phyloP scores from a whole-genome alignment of 805 yeast genomes.

The Metschnikowia shivogae region DNA sequence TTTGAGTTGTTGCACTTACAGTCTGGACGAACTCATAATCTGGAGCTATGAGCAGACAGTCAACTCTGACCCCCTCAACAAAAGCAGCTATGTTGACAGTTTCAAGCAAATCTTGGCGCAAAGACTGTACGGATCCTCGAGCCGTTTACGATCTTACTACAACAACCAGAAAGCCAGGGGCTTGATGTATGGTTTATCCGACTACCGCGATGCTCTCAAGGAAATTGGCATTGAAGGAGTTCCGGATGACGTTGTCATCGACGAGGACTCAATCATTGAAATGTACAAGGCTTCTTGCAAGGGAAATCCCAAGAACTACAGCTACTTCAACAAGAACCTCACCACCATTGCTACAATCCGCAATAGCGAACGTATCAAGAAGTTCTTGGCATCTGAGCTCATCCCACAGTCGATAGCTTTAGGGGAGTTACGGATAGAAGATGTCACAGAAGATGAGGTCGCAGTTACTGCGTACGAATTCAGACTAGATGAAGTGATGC shows the following conservation, averaged over 20 bases:
- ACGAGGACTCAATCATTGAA: conserved; percentile 33
- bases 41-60: conserved; percentile 38
- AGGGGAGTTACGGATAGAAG: conserved; percentile 37
- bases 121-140: conserved; percentile 14
- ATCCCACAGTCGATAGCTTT: conserved; percentile 33
- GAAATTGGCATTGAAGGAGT: conserved; percentile 27
- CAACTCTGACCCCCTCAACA: conserved; percentile 29
- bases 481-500: conserved; percentile 49
- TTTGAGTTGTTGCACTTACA: conserved; percentile 29
- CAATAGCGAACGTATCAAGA: conserved; percentile 18
- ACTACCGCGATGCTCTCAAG: conserved; percentile 30
- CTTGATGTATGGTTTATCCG: conserved; percentile 31
- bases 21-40: conserved; percentile 38
- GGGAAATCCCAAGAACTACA: conserved; percentile 34
- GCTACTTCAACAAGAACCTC: conserved; percentile 31
- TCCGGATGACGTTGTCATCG: conserved; percentile 18
- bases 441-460: conserved; percentile 53
- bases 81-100: conserved; percentile 36
- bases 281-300: conserved; percentile 30
- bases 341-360: conserved; percentile 25
- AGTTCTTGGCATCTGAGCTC: conserved; percentile 29
- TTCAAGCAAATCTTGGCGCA: conserved; percentile 22
- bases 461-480: conserved; percentile 71
- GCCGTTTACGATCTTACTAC: conserved; percentile 27
- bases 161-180: conserved; percentile 26